These are phyloP conservation scores for Penicillium freii DNA, from an alignment of 2,329 filamentous ascomycete species.

Conservation along the genomic window DNA sequence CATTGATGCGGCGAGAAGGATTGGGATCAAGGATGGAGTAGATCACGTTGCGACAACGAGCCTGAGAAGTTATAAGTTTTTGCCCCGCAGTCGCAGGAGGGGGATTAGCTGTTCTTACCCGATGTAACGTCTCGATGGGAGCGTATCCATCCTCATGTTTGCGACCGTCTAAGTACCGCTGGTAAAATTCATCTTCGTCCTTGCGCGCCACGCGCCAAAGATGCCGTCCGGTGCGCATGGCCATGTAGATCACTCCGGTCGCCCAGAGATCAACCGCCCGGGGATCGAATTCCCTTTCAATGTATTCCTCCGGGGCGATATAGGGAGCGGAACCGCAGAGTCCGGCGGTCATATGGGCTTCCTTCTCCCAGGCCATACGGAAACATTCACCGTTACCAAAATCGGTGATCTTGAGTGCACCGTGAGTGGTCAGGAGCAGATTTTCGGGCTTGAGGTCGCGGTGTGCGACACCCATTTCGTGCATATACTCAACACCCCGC, in stretches of 20 bases:
- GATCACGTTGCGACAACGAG: conserved; percentile 95
- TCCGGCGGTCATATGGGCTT: conserved; percentile 96
- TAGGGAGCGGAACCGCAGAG: conserved; percentile 96
- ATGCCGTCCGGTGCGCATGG: conserved; percentile 94
- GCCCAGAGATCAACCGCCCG: conserved; percentile 98
- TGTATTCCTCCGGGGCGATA: conserved; percentile 95
- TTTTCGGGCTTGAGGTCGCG: conserved; percentile 97
- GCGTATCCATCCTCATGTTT: conserved; percentile 94
- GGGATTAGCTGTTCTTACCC: conserved; percentile 61
- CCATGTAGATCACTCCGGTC: conserved; percentile 99
- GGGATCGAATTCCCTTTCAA: conserved; percentile 92
- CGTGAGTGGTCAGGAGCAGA: conserved; percentile 85
- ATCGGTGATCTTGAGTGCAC: conserved; percentile 94
- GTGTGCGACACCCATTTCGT: conserved; percentile 98
- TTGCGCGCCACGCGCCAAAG: conserved; percentile 96
- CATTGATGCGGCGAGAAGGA: conserved; percentile 85
- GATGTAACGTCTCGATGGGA: conserved; percentile 90
- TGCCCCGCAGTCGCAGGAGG: background rate
- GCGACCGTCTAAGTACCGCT: conserved; percentile 86
- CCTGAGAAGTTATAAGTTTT: conserved; percentile 53
- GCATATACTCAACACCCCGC: conserved; percentile 98
- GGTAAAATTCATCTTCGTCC: conserved; percentile 96
- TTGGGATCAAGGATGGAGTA: conserved; percentile 98
- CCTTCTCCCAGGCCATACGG: conserved; percentile 98
- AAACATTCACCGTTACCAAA: conserved; percentile 99